Evolutionary conservation across 805 yeast species (phyloP), one percentile per base, ranked within the genome.

Genomic region (Aciculoconidium aculeatum): DNA sequence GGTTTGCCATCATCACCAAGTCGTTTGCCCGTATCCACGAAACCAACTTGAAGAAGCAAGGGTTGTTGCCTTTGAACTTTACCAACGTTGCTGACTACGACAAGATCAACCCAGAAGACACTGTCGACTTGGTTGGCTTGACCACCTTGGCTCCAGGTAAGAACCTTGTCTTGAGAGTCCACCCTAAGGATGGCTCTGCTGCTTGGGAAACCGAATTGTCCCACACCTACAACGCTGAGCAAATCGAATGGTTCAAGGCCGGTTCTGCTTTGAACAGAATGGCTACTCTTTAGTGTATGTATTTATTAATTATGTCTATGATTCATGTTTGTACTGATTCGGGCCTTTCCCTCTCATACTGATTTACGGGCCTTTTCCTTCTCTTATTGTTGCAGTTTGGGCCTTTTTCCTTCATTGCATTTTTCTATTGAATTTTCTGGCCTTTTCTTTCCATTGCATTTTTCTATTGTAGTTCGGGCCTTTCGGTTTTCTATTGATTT

Each of bases 41-140:
- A 77, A 90, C 98, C 51, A 90, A 90, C 82, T 80, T 90, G 80
- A 90, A 90, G 88, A 90, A 90, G 72, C 98, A 90, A 74, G 98
- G 98, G 77, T 72, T 90, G 60, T 76, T 90, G 64, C 97, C 98
- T 64, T 80, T 90, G 68, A 90, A 86, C 80, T 90, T 92, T 55
- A 79, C 71, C 58, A 72, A 90, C 55, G 79, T 78, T 52, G 86
- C 76, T 46, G 97, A 81, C 65, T 90, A 92, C 68, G 96, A 90
- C 70, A 83, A 73, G 74, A 88, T 90, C 63, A 72, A 83, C 68
- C 85, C 88, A 61, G 80, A 78, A 45, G 98, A 90, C 69, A 81
- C 75, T 56, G 75, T 90, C 54, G 95, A 86, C 64, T 73, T 92
- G 44, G 49, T 84, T 38, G 97, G 96, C 34, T 75, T 90, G 58